Evolutionary conservation across 768 basidiomycete genomes (phyloP).

Genomic region (Pleurotus citrinopileatus): DNA sequence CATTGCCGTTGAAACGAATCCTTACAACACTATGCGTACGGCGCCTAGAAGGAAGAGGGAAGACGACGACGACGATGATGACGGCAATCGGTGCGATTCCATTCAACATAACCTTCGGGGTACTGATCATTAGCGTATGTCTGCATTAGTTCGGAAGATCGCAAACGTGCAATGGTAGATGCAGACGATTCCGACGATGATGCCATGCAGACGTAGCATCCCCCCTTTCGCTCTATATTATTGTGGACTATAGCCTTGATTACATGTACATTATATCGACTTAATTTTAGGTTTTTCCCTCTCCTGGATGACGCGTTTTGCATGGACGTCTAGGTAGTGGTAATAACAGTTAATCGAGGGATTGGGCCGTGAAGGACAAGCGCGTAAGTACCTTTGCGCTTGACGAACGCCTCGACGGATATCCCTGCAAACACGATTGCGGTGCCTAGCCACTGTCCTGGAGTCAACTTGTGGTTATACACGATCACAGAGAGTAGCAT

Average conservation of each 20-base stretch:
- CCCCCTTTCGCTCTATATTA: conserved; percentile 6
- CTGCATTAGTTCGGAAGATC: conserved; percentile 27
- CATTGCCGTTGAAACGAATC: conserved; percentile 62
- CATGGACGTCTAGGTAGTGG: conserved; percentile 62
- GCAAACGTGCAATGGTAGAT: conserved; percentile 44
- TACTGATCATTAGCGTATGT: conserved; percentile 4
- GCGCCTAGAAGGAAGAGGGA: conserved; percentile 65
- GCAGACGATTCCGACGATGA: conserved; percentile 37
- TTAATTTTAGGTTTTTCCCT: conserved; percentile 85
- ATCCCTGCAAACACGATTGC: conserved; percentile 94
- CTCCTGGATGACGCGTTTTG: conserved; percentile 77
- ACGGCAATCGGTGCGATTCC: conserved; percentile 30
- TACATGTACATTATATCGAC: conserved; percentile 46
- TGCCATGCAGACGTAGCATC: conserved; percentile 47
- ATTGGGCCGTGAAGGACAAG: conserved; percentile 11
- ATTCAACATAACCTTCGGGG: conserved; percentile 11
- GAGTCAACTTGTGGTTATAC: conserved; percentile 81
- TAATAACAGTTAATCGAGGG: conserved; percentile 10
- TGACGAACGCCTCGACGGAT: conserved; percentile 88
- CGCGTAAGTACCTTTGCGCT: conserved; percentile 67
- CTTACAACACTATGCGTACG: conserved; percentile 36
- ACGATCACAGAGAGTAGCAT: conserved; percentile 95
- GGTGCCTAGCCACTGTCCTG: conserved; percentile 92
- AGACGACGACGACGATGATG: conserved; percentile 76
- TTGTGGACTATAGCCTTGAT: conserved; percentile 6